phyloP scores from a whole-genome alignment of 495 filamentous ascomycete species.

The Aspergillus avenaceus region DNA sequence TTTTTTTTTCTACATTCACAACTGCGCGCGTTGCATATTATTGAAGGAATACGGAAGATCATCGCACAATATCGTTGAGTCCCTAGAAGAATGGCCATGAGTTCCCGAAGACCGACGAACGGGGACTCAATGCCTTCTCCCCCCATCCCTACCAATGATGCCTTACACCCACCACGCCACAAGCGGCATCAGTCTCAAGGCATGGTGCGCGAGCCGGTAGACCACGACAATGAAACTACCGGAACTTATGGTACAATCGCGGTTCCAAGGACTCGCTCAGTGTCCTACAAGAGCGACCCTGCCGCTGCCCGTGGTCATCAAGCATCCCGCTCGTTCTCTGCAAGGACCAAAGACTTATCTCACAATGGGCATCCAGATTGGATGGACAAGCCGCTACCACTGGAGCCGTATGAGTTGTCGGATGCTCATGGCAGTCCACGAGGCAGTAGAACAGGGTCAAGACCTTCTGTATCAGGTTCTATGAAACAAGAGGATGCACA shows the following conservation, averaged over 20 bases:
- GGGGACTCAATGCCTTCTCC: conserved; percentile 45
- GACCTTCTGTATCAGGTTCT: background rate
- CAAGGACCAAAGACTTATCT: conserved; percentile 13
- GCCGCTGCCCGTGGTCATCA: conserved; percentile 1
- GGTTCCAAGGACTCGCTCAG: conserved; percentile 52
- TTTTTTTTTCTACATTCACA: background rate
- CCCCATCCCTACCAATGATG: conserved; percentile 43
- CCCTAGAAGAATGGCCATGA: conserved; percentile 9
- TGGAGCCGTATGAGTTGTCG: background rate
- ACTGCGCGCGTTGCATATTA: too few species aligned
- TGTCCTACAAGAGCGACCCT: conserved; percentile 44
- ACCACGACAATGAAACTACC: conserved; percentile 5
- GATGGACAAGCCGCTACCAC: conserved; percentile 9
- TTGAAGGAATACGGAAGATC: too few species aligned
- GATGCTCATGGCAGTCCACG: background rate
- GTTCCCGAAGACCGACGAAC: conserved; percentile 12
- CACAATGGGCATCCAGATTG: conserved; percentile 1
- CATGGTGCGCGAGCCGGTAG: background rate
- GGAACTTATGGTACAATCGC: conserved; percentile 52
- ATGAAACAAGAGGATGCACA: conserved; percentile 1
- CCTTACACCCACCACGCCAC: conserved; percentile 31
- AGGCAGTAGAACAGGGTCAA: background rate
- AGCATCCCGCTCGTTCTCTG: conserved; percentile 16
- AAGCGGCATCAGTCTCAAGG: conserved; percentile 24
- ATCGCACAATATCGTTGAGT: background rate